Evolutionary conservation across 1,284 basidiomycete genomes (phyloP).

Genomic region (Pholiota adiposa): DNA sequence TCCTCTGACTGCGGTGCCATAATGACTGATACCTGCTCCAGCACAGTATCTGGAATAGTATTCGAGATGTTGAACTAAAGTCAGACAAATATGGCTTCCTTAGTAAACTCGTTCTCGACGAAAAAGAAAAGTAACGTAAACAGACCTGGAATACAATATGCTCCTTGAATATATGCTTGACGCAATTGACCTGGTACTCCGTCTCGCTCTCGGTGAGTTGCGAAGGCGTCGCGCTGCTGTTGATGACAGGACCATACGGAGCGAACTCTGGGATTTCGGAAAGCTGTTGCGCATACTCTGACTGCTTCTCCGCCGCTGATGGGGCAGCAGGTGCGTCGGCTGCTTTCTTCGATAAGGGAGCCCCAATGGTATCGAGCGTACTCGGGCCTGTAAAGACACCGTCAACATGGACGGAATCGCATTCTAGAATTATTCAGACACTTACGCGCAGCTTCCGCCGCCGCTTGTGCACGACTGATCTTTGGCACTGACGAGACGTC

Average conservation of each 20-base stretch:
- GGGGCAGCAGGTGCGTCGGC: constrained; percentile 69
- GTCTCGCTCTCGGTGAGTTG: constrained; percentile 97
- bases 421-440: constrained; percentile 16
- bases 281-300: constrained; percentile 86
- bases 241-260: constrained; percentile 86
- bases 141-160: constrained; percentile 95
- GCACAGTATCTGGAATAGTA: constrained; percentile 96
- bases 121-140: constrained; percentile 8
- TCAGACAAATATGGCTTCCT: constrained; percentile 2
- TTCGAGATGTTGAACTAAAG: constrained; percentile 95
- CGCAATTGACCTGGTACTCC: constrained; percentile 95
- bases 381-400: constrained; percentile 64
- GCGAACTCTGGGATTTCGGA: constrained; percentile 87
- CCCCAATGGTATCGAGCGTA: constrained; percentile 80
- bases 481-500: constrained; percentile 86
- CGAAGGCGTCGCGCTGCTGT: constrained; percentile 81
- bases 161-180: constrained; percentile 97
- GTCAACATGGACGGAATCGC: constrained; percentile 10
- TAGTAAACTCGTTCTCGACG: neutral
- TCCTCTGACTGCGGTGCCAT: constrained; percentile 87
- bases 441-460: constrained; percentile 84
- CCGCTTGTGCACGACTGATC: constrained; percentile 88
- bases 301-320: constrained; percentile 82
- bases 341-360: constrained; percentile 65
- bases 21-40: constrained; percentile 95